phyloP scores from a whole-genome alignment of 2,329 filamentous ascomycete species.

The Parasarocladium wereldwijsianum region DNA sequence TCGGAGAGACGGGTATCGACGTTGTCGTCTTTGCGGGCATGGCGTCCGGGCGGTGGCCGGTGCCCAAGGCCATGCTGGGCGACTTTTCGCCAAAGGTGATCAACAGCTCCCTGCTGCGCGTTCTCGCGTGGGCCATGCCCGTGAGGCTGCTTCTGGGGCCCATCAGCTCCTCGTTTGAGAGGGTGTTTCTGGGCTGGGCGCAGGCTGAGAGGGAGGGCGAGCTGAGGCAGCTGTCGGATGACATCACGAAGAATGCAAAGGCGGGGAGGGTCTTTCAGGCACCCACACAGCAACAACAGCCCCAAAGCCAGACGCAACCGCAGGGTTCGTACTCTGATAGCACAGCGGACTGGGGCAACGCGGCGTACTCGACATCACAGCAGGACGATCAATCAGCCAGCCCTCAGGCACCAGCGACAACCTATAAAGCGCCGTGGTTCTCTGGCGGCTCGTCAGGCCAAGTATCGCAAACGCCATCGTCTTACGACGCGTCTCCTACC shows the following conservation, averaged over 20 bases:
- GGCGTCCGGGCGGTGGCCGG: conserved; percentile 1
- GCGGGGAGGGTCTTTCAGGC: neutral
- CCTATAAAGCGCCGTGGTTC: neutral
- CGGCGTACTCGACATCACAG: conserved; percentile 4
- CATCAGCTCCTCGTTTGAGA: neutral
- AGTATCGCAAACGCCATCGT: conserved; percentile 1
- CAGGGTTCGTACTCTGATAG: neutral
- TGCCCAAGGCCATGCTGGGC: neutral
- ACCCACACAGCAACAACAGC: neutral
- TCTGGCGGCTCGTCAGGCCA: conserved; percentile 2
- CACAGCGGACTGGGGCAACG: no score
- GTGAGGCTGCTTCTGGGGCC: neutral
- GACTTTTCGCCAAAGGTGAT: no score
- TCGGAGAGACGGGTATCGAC: no score
- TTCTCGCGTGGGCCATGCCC: neutral
- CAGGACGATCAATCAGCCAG: conserved; percentile 5
- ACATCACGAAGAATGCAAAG: neutral
- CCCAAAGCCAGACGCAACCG: neutral
- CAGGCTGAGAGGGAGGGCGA: neutral
- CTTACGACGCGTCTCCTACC: conserved; percentile 1
- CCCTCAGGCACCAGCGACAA: neutral
- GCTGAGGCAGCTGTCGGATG: neutral
- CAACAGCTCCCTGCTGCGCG: no score
- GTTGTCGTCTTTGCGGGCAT: neutral
- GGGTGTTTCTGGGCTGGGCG: neutral